phyloP scores from a whole-genome alignment of 345 rosid species.

The Luvunga scandens region DNA sequence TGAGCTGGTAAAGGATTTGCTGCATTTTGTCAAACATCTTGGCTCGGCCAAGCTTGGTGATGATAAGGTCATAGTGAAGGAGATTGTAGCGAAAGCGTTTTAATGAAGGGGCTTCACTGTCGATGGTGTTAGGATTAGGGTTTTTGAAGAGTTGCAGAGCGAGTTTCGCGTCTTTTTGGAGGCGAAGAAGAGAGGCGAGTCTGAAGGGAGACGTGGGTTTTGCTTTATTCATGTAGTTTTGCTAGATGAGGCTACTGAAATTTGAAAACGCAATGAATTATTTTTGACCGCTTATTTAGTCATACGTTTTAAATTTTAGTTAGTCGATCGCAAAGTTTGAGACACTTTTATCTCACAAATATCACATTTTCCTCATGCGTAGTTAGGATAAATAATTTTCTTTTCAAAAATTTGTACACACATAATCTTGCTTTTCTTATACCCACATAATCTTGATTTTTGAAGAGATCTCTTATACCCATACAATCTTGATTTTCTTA shows the following conservation, averaged over 20 bases:
- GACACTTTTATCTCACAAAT: too few species aligned
- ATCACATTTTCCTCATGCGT: too few species aligned
- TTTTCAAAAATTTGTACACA: too few species aligned
- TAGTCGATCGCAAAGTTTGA: too few species aligned
- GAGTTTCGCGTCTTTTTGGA: slow-evolving; percentile 54
- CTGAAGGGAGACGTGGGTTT: slow-evolving; percentile 55
- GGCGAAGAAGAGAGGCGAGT: slow-evolving; percentile 67
- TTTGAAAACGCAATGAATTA: too few species aligned
- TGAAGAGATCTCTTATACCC: too few species aligned
- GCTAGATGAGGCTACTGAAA: background rate
- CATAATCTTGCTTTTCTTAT: too few species aligned
- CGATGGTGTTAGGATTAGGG: slow-evolving; percentile 34
- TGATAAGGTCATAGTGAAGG: slow-evolving; percentile 70
- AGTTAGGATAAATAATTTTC: too few species aligned
- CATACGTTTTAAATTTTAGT: too few species aligned
- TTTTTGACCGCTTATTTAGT: too few species aligned
- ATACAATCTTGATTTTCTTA: too few species aligned
- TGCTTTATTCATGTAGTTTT: slow-evolving; percentile 2
- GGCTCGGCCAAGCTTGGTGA: slow-evolving; percentile 74
- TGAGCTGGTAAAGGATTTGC: slow-evolving; percentile 55
- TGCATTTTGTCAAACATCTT: slow-evolving; percentile 73
- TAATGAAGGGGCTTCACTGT: background rate
- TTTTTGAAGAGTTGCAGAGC: slow-evolving; percentile 60
- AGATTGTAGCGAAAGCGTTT: slow-evolving; percentile 44
- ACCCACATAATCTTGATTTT: too few species aligned